A percentile compares a stretch with the other conserved stretches of the same genome.
Conservation (phyloP, 768 basidiomycete genomes). For the Naganishia vaughanmartiniae region DNA sequence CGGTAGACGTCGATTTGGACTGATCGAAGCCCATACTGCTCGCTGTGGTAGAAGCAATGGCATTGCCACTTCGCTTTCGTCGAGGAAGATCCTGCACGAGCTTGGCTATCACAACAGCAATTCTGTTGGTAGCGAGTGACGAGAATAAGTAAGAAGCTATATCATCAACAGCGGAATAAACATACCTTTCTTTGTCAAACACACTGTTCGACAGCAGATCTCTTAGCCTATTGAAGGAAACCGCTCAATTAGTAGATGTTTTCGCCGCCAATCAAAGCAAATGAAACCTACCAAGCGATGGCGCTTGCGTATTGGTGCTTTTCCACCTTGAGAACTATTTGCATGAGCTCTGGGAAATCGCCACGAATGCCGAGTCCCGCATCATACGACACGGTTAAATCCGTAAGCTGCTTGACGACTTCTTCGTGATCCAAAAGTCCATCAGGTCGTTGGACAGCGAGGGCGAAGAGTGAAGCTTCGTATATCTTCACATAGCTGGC, state of each 20-base stretch:
- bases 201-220: conserved; percentile 44
- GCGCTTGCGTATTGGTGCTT: conserved; percentile 72
- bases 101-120: conserved; percentile 81
- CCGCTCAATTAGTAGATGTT: conserved; percentile 68
- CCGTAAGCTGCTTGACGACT: conserved; percentile 83
- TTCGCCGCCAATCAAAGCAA: conserved; percentile 44
- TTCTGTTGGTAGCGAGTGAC: conserved; percentile 54
- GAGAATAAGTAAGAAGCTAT: neutral
- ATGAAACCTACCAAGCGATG: conserved; percentile 64
- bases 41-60: conserved; percentile 71
- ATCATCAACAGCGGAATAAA: neutral
- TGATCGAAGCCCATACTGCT: conserved; percentile 66
- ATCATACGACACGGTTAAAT: conserved; percentile 83
- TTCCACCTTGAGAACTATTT: conserved; percentile 81
- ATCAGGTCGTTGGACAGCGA: conserved; percentile 69
- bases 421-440: conserved; percentile 80
- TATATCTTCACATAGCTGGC: conserved; percentile 73
- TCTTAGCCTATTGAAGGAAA: conserved; percentile 29
- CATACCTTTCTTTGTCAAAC: conserved; percentile 47
- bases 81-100: conserved; percentile 85
- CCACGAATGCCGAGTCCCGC: conserved; percentile 64
- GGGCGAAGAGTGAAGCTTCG: conserved; percentile 77
- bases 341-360: conserved; percentile 68
- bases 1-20: conserved; percentile 65
- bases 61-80: conserved; percentile 81